These are phyloP conservation scores for Tricharina praecox DNA, from an alignment of 495 filamentous ascomycete species.

Conservation along the genomic window DNA sequence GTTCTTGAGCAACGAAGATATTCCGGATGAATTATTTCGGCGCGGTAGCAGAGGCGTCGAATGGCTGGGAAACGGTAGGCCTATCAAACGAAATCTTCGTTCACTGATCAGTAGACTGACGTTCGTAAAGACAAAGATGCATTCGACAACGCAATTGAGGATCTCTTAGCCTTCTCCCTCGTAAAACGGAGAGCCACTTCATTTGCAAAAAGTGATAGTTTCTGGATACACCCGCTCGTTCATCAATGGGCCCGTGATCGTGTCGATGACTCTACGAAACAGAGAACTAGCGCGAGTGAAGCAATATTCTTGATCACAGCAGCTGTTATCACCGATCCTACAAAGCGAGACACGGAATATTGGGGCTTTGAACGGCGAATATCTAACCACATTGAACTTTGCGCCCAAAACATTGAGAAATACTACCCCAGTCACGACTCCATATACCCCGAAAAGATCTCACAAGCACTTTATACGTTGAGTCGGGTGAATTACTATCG, in stretches of 20 bases:
- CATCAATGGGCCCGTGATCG: not conserved
- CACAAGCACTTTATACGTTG: not conserved
- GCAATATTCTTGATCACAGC: not conserved
- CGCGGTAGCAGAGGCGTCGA: not conserved
- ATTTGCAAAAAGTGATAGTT: not conserved
- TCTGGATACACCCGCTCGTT: not conserved
- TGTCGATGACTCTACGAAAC: not conserved
- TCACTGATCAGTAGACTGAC: too few relatives aligned
- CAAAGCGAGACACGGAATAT: not conserved
- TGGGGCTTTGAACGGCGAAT: not conserved
- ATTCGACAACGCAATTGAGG: constrained; percentile 1
- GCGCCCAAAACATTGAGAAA: not conserved
- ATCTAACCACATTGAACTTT: not conserved
- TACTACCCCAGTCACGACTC: not conserved
- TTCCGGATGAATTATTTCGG: constrained; percentile 10
- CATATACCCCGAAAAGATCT: not conserved
- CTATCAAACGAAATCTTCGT: not conserved
- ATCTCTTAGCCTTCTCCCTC: not conserved
- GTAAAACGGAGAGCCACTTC: not conserved
- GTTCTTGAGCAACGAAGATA: constrained; percentile 10
- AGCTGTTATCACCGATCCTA: not conserved
- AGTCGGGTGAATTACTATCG: not conserved
- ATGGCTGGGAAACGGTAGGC: not conserved
- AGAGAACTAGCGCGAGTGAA: not conserved
- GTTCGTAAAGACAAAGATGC: not conserved